Evolutionary conservation across 495 filamentous ascomycete species (phyloP).

Genomic region (Hypoxylon fragiforme): DNA sequence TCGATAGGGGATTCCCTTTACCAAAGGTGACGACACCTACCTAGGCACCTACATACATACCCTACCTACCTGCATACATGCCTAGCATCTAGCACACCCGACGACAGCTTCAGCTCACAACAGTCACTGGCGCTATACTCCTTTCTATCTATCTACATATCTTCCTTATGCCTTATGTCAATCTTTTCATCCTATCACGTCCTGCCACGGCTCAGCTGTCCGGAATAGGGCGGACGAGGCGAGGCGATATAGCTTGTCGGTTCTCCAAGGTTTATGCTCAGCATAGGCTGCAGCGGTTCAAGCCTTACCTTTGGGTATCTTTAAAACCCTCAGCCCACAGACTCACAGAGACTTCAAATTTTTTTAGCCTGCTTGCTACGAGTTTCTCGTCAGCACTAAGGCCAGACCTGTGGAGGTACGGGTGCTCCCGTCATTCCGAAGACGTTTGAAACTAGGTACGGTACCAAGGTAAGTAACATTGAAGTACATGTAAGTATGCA

Average conservation of each 20-base stretch:
- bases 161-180: conserved; percentile 7
- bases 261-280: conserved; percentile 17
- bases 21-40: no score
- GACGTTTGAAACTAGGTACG: conserved; percentile 14
- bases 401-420: conserved; percentile 17
- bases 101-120: conserved; percentile 19
- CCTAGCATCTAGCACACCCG: no score
- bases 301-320: no score
- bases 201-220: conserved; percentile 27
- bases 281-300: no score
- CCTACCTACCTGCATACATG: no score
- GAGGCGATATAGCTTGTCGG: conserved; percentile 24
- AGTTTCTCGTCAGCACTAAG: conserved; percentile 26
- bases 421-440: conserved; percentile 21
- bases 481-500: no score
- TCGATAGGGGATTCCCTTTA: no score
- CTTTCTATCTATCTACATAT: conserved; percentile 14
- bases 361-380: no score
- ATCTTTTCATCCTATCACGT: conserved; percentile 13
- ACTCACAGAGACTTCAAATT: no score
- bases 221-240: conserved; percentile 27
- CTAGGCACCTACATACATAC: no score
- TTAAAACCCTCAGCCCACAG: no score
- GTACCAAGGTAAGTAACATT: no score
- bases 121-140: conserved; percentile 18